Evolutionary conservation across 2,329 filamentous ascomycete species (phyloP).

Genomic region (Hymenoscyphus repandus): DNA sequence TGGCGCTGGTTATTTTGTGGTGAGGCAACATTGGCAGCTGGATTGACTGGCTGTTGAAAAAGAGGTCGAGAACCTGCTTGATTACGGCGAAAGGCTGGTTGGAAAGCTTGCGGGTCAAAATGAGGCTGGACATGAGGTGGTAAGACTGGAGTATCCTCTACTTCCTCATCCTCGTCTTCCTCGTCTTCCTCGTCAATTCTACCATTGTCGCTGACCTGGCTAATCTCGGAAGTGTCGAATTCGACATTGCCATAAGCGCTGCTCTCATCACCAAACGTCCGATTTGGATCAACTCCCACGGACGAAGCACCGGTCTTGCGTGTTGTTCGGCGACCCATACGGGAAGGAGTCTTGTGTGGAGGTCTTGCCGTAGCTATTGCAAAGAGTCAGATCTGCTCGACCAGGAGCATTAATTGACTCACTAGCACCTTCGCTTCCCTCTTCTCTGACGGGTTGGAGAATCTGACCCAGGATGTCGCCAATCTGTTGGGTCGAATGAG

Average conservation of each 20-base stretch:
- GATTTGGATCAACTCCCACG: constrained; percentile 18
- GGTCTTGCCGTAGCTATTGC: neutral
- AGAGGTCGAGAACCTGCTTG: too few species aligned
- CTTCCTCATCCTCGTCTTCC: neutral
- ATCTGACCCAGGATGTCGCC: constrained; percentile 15
- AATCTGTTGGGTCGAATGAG: constrained; percentile 14
- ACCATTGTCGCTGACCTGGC: neutral
- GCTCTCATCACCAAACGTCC: constrained; percentile 33
- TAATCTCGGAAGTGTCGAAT: constrained; percentile 26
- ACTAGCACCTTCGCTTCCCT: constrained; percentile 2
- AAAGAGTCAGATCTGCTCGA: neutral
- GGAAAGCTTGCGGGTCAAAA: too few species aligned
- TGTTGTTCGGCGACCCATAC: neutral
- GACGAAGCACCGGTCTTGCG: neutral
- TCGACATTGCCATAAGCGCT: constrained; percentile 32
- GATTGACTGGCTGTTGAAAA: too few species aligned
- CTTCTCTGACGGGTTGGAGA: constrained; percentile 15
- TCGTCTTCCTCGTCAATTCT: neutral
- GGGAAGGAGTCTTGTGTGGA: neutral
- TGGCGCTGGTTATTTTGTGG: too few species aligned
- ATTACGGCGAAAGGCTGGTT: too few species aligned
- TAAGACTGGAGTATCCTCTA: neutral
- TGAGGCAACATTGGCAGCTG: too few species aligned
- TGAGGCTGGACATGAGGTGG: too few species aligned
- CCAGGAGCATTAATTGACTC: neutral